A percentile compares a stretch with the other conserved stretches of the same genome.
Evolutionary conservation across 2,329 filamentous ascomycete genomes (phyloP).

Genomic region (Coniochaeta ligniaria): DNA sequence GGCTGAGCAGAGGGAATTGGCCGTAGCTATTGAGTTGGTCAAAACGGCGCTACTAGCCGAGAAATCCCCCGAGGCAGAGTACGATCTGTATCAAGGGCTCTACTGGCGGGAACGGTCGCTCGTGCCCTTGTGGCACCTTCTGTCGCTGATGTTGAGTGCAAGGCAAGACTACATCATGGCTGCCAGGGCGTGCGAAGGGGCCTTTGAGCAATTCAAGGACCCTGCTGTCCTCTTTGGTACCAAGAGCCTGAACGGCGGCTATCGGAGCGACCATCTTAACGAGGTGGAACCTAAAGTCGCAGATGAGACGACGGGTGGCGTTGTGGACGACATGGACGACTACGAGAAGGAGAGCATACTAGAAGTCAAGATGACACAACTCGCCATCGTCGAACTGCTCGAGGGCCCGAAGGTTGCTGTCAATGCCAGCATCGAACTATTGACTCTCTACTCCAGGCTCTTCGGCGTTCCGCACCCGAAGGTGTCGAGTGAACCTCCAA

Average conservation of each 20-base stretch:
- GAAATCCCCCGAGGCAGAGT: slow-evolving; percentile 36
- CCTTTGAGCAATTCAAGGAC: slow-evolving; percentile 82
- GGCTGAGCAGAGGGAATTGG: slow-evolving; percentile 77
- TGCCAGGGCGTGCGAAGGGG: slow-evolving; percentile 76
- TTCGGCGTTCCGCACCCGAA: slow-evolving; percentile 59
- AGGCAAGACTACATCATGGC: slow-evolving; percentile 80
- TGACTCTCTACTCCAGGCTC: slow-evolving; percentile 73
- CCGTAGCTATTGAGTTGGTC: slow-evolving; percentile 72
- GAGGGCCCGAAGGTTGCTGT: slow-evolving; percentile 82
- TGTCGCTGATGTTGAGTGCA: slow-evolving; percentile 78
- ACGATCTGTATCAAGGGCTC: slow-evolving; percentile 35
- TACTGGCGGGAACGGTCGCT: slow-evolving; percentile 58
- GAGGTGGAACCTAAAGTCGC: slow-evolving; percentile 31
- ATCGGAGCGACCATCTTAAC: slow-evolving; percentile 62
- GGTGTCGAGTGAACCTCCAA: slow-evolving; percentile 25
- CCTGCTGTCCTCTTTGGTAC: slow-evolving; percentile 62
- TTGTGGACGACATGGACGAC: slow-evolving; percentile 74
- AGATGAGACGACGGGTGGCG: slow-evolving; percentile 29
- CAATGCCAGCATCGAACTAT: slow-evolving; percentile 77
- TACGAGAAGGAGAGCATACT: slow-evolving; percentile 80
- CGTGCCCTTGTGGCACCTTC: slow-evolving; percentile 84
- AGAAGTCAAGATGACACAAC: slow-evolving; percentile 94
- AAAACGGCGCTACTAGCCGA: slow-evolving; percentile 66
- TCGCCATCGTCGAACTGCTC: slow-evolving; percentile 73
- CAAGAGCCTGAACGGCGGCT: slow-evolving; percentile 36